These are phyloP conservation scores for Eucalyptus cloeziana DNA, from an alignment of 345 rosid species.

Conservation along the genomic window DNA sequence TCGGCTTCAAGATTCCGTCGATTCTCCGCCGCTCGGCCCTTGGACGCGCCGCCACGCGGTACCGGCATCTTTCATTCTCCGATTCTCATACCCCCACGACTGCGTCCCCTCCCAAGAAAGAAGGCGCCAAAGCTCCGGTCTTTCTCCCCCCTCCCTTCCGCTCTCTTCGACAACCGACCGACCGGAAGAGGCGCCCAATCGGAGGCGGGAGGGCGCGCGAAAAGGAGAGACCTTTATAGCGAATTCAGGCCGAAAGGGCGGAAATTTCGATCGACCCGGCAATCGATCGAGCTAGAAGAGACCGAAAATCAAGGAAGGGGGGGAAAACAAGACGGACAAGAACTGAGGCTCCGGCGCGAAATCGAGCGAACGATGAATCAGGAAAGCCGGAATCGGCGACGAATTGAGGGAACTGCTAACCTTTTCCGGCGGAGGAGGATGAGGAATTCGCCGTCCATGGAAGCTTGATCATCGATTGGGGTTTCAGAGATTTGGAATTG, in stretches of 20 bases:
- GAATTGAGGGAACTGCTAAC: background rate
- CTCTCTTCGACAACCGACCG: background rate
- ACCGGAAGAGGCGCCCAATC: background rate
- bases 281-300: background rate
- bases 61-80: conserved; percentile 43
- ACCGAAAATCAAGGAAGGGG: background rate
- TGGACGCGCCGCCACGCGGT: conserved; percentile 24
- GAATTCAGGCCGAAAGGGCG: background rate
- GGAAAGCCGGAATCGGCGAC: background rate
- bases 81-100: background rate
- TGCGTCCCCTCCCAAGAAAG: background rate
- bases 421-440: background rate
- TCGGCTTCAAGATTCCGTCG: background rate
- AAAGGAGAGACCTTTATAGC: background rate
- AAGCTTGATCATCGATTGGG: background rate
- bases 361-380: background rate
- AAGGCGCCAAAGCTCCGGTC: background rate
- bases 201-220: background rate
- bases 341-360: background rate
- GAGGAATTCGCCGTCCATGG: background rate
- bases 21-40: conserved; percentile 6
- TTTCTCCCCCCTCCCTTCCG: background rate
- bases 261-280: background rate
- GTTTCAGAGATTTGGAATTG: background rate
- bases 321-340: background rate